Evolutionary conservation across 352 stramenopile genomes (phyloP), one percentile per base, ranked within the genome.

Genomic region (Globisporangium parvum): DNA sequence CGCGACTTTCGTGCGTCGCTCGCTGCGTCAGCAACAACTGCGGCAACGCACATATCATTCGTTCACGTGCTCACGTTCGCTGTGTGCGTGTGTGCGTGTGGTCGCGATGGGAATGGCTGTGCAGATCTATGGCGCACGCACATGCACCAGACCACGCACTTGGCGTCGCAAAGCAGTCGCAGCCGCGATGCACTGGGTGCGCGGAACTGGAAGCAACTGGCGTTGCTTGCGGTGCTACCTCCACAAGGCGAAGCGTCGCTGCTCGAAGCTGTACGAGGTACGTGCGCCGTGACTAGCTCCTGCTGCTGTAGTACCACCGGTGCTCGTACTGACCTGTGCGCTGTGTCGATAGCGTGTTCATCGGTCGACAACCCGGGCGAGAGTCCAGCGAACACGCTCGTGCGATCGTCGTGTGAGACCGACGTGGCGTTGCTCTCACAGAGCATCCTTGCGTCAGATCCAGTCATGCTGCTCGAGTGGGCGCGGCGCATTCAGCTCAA

Each of bases 341-440:
- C 9, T 11, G 6, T 21, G 21, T 35, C 21, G 18, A 41, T 45
- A 83, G 73, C 66, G 5, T 84, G 65, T 52, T 77, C 71, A 35
- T 81, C 71, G 1, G 67, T 80, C 42, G 74, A 84, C 50, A 71
- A 81, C 55, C 55, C 55, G 39, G 78, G 75, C 40, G 74, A 84
- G 54, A 67, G 65, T 21, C 66, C 71, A 0, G 69, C 71, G 23
- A 84, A 84, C 55, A 80, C 74, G 42, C 57, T 81, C 44, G 74
- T 58, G 28, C 62, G 59, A 26, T 81, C 74, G 11, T 15, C 52
- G 40, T 81, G 74, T 26, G 62, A 70, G 26, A 51, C 67, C 50
- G 71, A 80, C 1, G 57, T 79, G 8, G 53, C 54, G 3, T 45
- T 72, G 14, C 49, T 85, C 28, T 45, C 54, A 40, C 60, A 66